These are phyloP conservation scores for Vitis rotundifolia DNA, from an alignment of 164 flowering plant genomes.

Conservation along the genomic window DNA sequence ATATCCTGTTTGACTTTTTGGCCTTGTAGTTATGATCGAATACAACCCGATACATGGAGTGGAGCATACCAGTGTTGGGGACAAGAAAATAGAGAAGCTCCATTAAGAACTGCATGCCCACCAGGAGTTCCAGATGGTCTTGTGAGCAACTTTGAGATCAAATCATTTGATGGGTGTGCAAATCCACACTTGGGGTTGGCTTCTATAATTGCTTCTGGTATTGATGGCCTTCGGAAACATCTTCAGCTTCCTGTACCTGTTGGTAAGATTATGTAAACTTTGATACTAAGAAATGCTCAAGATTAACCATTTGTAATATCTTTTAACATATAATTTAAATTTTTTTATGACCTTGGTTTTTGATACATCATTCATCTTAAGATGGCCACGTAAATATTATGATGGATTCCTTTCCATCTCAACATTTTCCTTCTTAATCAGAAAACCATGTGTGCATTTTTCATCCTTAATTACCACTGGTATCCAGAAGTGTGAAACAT, in stretches of 20 bases:
- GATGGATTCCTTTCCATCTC: background rate
- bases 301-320: background rate
- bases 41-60: constrained; percentile 96
- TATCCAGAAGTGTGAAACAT: too few relatives aligned
- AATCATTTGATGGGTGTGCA: constrained; percentile 94
- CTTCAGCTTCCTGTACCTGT: constrained; percentile 75
- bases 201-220: constrained; percentile 85
- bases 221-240: constrained; percentile 83
- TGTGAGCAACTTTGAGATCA: constrained; percentile 96
- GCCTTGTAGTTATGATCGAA: constrained; percentile 82
- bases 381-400: background rate
- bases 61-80: constrained; percentile 99
- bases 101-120: constrained; percentile 88
- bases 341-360: background rate
- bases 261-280: constrained; percentile 45
- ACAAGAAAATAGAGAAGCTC: constrained; percentile 90
- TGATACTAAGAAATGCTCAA: background rate
- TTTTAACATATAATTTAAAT: too few relatives aligned
- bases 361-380: background rate
- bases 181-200: constrained; percentile 93
- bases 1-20: background rate
- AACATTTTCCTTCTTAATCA: too few relatives aligned
- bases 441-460: too few relatives aligned
- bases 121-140: constrained; percentile 78
- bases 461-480: too few relatives aligned